phyloP scores from a whole-genome alignment of 305 asterid species.

The Plantago coronopus region DNA sequence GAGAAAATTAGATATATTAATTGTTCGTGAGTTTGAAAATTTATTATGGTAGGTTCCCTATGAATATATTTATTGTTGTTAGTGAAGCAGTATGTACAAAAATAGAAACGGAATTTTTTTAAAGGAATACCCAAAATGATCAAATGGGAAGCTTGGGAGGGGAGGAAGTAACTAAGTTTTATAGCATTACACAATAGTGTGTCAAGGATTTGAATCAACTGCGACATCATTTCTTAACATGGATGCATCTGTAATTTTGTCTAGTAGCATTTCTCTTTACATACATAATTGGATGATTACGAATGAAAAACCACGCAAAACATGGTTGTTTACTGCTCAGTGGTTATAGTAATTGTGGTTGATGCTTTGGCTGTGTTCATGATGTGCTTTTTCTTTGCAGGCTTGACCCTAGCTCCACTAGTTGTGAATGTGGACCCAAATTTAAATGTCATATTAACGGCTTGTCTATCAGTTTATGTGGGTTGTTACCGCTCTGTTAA shows the following conservation, averaged over 20 bases:
- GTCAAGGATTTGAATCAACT: no score
- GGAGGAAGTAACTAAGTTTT: no score
- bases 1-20: no score
- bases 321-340: slow-evolving; percentile 6
- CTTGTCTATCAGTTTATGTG: slow-evolving; percentile 79
- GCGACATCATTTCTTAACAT: background rate
- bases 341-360: slow-evolving; percentile 11
- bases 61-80: no score
- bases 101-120: no score
- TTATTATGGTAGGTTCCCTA: no score
- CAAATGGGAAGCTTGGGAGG: no score
- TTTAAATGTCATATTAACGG: slow-evolving; percentile 76
- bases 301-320: background rate
- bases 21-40: no score
- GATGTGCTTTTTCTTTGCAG: slow-evolving; percentile 38
- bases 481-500: slow-evolving; percentile 94
- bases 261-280: slow-evolving; percentile 3
- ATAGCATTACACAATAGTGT: no score
- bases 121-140: no score
- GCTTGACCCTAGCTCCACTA: slow-evolving; percentile 82
- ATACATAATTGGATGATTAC: slow-evolving; percentile 1
- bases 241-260: background rate
- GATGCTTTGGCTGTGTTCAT: slow-evolving; percentile 16
- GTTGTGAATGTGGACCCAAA: slow-evolving; percentile 88
- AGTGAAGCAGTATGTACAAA: no score